Conservation (phyloP, 2,329 filamentous ascomycete genomes). For the Beauveria scarabaeidicola region DNA sequence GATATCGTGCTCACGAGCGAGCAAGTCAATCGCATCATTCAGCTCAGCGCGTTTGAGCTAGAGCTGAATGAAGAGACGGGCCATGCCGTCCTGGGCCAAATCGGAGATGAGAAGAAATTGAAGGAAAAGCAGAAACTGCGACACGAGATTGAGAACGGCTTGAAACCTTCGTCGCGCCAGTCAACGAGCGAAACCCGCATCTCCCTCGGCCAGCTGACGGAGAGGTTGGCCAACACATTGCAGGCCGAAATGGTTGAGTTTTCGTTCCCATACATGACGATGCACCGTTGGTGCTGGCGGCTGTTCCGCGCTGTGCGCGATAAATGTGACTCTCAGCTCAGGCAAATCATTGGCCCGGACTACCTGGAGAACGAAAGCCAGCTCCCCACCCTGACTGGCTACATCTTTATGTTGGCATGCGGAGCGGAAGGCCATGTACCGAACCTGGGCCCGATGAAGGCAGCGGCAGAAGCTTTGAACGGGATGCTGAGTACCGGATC, state of each 20-base stretch:
- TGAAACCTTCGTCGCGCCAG: not conserved
- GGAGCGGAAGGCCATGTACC: not conserved
- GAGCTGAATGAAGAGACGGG: not conserved
- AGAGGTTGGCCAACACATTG: not conserved
- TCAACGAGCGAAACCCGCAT: not conserved
- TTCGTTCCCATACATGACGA: not conserved
- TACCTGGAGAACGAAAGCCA: not conserved
- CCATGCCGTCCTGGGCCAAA: not conserved
- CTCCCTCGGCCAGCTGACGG: not conserved
- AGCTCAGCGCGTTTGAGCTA: not conserved
- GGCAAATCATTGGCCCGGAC: not conserved
- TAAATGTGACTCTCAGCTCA: not conserved
- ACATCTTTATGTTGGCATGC: not conserved
- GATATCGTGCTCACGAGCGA: not conserved
- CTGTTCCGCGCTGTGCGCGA: not conserved
- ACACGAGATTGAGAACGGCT: not conserved
- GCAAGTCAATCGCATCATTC: not conserved
- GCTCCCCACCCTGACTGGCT: not conserved
- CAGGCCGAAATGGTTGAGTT: not conserved
- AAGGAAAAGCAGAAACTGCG: not conserved
- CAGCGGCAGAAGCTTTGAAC: not conserved
- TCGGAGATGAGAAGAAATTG: not conserved
- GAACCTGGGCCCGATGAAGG: not conserved
- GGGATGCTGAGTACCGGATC: not conserved
- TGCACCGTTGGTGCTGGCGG: conserved; percentile 1